phyloP scores from a whole-genome alignment of 805 yeast species.

The Candida mattraensis region DNA sequence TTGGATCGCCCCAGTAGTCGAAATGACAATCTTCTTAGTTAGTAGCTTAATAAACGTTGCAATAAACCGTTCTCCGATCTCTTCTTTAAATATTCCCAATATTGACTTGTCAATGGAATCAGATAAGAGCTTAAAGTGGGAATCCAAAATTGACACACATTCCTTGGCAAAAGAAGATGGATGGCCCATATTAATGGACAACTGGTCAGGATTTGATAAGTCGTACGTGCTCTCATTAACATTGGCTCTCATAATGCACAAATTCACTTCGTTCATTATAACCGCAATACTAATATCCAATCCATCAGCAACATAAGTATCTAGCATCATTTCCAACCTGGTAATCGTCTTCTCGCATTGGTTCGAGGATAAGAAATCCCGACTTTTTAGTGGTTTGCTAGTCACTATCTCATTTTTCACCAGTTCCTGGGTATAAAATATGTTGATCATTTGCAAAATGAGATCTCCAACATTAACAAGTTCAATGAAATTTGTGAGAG shows the following conservation, averaged over 20 bases:
- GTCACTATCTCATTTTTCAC: slow-evolving; percentile 50
- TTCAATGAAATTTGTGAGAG: slow-evolving; percentile 83
- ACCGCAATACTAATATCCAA: slow-evolving; percentile 90
- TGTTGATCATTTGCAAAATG: slow-evolving; percentile 87
- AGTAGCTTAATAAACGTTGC: slow-evolving; percentile 72
- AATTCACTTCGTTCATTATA: slow-evolving; percentile 67
- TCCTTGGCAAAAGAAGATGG: slow-evolving; percentile 64
- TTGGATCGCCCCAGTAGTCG: slow-evolving; percentile 79
- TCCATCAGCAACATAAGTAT: slow-evolving; percentile 90
- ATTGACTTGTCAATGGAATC: slow-evolving; percentile 87
- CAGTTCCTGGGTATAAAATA: slow-evolving; percentile 86
- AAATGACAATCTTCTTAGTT: slow-evolving; percentile 64
- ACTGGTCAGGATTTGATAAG: slow-evolving; percentile 14
- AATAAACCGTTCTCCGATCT: slow-evolving; percentile 85
- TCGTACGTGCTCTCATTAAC: slow-evolving; percentile 52
- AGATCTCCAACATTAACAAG: slow-evolving; percentile 90
- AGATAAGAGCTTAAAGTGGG: slow-evolving; percentile 69
- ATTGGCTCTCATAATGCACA: slow-evolving; percentile 22
- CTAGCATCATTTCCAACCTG: slow-evolving; percentile 75
- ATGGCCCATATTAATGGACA: slow-evolving; percentile 27
- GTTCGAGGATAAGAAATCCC: slow-evolving; percentile 76
- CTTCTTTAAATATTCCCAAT: slow-evolving; percentile 91
- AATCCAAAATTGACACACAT: slow-evolving; percentile 59
- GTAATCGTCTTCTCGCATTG: slow-evolving; percentile 63
- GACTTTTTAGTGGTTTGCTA: slow-evolving; percentile 49